Base-by-base conservation (phyloP, 2,329 filamentous ascomycete genomes). In the Helminthosporium solani region DNA sequence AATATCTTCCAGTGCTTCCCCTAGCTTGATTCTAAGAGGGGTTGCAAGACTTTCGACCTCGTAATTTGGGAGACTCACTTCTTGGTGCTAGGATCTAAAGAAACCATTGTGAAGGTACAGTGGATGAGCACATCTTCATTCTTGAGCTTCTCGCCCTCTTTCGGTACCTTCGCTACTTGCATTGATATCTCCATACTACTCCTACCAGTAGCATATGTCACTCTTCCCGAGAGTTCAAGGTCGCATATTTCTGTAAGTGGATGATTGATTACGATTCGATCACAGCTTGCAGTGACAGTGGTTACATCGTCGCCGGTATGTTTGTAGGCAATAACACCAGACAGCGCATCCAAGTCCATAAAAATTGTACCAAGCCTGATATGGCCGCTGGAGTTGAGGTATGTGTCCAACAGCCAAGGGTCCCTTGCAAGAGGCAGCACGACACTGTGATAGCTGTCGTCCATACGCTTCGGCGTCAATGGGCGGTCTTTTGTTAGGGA, bases 81-180 rank as follows among this genome's bases (percentile, higher is more conserved):
- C 67, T 84, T 87, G 1, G 85, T 88, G 3, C 61, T 71, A 1
- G 85, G 84, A 56, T 89, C 82, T 9, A 89, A 72, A 1, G 85
- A 87, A 0, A 89, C 86, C 86, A 90, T 89, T 0, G 86, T 89
- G 60, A 88, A 88, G 6, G 84, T 81, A 67, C 85, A 87, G n/a
- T 82, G 85, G 67, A 88, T 79, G 44, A 87, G 67, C 1, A 87
- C 72, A 63, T 87, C 84, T 34, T 84, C 79, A 2, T 80, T 74
- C 52, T 77, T 77, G 12, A 72, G 69, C 28, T 70, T 61, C 57
- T 86, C 75, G 19, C 83, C 85, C 42, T 80, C 72, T 25, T 76
- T 72, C 0, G 83, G 79, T 0, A 81, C 85, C 60, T 85, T 86
- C 7, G 85, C 83, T 15, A 90, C 85, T 63, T 87, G 84, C 54